Conservation (phyloP, 768 basidiomycete species). For the Mycena metata region DNA sequence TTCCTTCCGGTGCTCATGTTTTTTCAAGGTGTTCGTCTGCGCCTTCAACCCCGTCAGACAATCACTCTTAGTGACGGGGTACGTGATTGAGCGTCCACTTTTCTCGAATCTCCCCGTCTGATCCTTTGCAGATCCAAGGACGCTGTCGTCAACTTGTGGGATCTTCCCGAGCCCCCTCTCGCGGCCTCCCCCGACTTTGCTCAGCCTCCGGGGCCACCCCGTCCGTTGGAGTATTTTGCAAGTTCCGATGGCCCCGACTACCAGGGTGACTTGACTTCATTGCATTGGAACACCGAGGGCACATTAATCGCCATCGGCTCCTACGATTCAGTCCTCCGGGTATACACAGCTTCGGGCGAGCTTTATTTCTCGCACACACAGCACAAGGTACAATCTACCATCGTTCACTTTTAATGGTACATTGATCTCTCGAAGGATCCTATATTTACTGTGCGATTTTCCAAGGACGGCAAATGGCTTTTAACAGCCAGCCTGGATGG, state of each 20-base stretch:
- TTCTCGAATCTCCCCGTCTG: slow-evolving; percentile 27
- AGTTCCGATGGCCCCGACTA: slow-evolving; percentile 44
- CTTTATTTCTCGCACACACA: slow-evolving; percentile 72
- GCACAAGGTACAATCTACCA: slow-evolving; percentile 67
- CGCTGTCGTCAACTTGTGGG: slow-evolving; percentile 81
- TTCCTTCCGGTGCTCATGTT: slow-evolving; percentile 12
- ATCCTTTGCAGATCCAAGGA: slow-evolving; percentile 74
- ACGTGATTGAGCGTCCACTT: slow-evolving; percentile 41
- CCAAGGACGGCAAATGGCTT: slow-evolving; percentile 78
- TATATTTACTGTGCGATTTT: slow-evolving; percentile 85
- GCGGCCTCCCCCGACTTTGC: slow-evolving; percentile 48
- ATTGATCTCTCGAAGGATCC: slow-evolving; percentile 71
- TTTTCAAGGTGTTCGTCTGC: slow-evolving; percentile 79
- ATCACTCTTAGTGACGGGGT: slow-evolving; percentile 82
- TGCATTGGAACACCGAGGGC: slow-evolving; percentile 85
- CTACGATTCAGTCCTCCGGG: slow-evolving; percentile 78
- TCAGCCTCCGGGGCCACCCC: slow-evolving; percentile 50
- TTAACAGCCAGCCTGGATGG: slow-evolving; percentile 84
- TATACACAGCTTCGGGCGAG: slow-evolving; percentile 73
- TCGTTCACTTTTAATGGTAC: slow-evolving; percentile 29
- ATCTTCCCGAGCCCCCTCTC: slow-evolving; percentile 62
- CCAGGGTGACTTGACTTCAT: slow-evolving; percentile 76
- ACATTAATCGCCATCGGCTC: slow-evolving; percentile 82
- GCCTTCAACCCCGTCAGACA: slow-evolving; percentile 79
- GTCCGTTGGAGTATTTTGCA: slow-evolving; percentile 64